Evolutionary conservation across 495 filamentous ascomycete genomes (phyloP), one percentile per base, ranked within the genome.

Genomic region (Rhypophila decipiens): DNA sequence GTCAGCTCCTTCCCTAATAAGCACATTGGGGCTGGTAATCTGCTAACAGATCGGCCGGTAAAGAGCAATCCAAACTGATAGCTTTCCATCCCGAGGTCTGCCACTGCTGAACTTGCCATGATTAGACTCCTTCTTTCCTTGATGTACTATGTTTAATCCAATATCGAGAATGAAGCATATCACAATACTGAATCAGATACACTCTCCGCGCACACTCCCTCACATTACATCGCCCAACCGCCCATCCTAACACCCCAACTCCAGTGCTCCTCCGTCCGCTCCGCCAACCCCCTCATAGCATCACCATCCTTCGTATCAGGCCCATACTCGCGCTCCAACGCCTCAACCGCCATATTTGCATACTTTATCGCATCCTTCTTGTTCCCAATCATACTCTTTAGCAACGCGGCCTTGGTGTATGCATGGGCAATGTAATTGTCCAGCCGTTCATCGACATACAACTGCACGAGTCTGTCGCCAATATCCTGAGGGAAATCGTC

Each of bases 401-500:
- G 63, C 12, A 74, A 51, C 35, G 71, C 71, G 4, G 69, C 71
- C 5, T 64, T 49, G 3, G 66, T 68, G 44, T 71, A 67, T 3
- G 59, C 63, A 8, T 57, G 59, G 4, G 61, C 65, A 11, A 72
- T 49, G 24, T 68, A 65, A 7, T 57, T 53, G n/a, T 66, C 44
- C 8, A 74, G 48, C 17, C 57, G 33, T 36, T 74, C 71, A 18
- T 53, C 44, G 15, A 57, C 49, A 42, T 69, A 69, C 21, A 73
- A 46, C 15, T 44, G 44, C 5, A 61, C 60, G 31, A 70, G 41
- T 41, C 62, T 37, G 1, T 44, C 64, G 12, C 59, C 67, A 8
- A 60, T 66, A 10, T 66, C 63, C 1, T 67, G 57, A 2, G 57
- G 58, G 2, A 71, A 3, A 0, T 49, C 42, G 4, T 37, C 60